Evolutionary conservation across 495 filamentous ascomycete genomes (phyloP).

Genomic region (Penicillium macrosclerotiorum): DNA sequence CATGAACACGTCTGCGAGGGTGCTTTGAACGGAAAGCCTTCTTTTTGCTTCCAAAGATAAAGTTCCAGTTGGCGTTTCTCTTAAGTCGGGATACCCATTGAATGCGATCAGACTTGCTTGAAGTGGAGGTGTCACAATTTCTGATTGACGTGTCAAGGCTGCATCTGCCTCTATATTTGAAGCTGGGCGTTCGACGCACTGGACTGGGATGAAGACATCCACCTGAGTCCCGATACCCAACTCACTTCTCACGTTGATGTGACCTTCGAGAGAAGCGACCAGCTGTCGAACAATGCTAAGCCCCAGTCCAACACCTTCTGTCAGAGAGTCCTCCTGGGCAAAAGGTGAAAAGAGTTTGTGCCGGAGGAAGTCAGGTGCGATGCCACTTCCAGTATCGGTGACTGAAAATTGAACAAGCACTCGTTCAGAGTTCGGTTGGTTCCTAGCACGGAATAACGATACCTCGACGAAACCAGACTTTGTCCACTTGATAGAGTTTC

Average conservation of each 20-base stretch:
- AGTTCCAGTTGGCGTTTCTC: conserved; percentile 23
- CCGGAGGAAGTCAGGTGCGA: conserved; percentile 62
- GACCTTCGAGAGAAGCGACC: conserved; percentile 55
- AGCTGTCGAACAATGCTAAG: conserved; percentile 69
- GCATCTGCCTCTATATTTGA: neutral
- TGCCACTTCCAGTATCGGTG: conserved; percentile 67
- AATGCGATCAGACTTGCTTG: conserved; percentile 31
- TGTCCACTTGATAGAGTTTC: conserved; percentile 72
- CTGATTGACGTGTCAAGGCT: too few relatives aligned
- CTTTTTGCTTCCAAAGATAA: conserved; percentile 31
- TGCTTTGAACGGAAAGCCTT: conserved; percentile 32
- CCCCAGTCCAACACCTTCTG: conserved; percentile 66
- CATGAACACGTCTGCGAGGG: conserved; percentile 30
- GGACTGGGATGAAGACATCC: conserved; percentile 50
- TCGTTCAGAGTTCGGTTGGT: conserved; percentile 11
- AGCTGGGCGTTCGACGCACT: conserved; percentile 22
- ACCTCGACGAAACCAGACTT: conserved; percentile 58
- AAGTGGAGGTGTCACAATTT: neutral
- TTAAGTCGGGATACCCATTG: conserved; percentile 28
- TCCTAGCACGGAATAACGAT: conserved; percentile 37
- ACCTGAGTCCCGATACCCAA: conserved; percentile 58
- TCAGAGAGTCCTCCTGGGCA: conserved; percentile 64
- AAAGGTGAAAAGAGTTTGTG: conserved; percentile 68
- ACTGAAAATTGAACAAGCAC: conserved; percentile 45
- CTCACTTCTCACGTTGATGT: conserved; percentile 58